A percentile compares a stretch with the other conserved stretches of the same genome.
Evolutionary conservation across 495 filamentous ascomycete species (phyloP).

Genomic region (Glutinoglossum americanum): DNA sequence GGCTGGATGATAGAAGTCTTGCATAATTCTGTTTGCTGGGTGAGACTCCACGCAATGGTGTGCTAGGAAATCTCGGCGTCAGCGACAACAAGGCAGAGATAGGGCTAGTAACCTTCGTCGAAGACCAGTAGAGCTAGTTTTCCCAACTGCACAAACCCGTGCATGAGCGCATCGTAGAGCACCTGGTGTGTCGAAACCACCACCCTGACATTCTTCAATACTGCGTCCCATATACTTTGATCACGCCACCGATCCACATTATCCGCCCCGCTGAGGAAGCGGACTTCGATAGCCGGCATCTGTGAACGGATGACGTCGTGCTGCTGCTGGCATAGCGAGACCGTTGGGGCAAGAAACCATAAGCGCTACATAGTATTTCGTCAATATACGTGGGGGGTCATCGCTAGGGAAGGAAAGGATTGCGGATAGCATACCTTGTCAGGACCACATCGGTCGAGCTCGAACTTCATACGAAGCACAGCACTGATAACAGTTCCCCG

Average conservation of each 20-base stretch:
- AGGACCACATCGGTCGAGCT: constrained; percentile 39
- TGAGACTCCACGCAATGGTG: constrained; percentile 46
- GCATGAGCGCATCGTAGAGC: constrained; percentile 54
- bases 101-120: constrained; percentile 49
- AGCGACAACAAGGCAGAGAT: constrained; percentile 7
- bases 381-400: background rate
- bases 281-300: constrained; percentile 38
- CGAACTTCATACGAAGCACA: constrained; percentile 48
- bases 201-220: constrained; percentile 43
- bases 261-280: constrained; percentile 44
- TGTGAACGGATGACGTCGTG: constrained; percentile 35
- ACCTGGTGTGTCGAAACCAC: constrained; percentile 64
- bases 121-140: constrained; percentile 55
- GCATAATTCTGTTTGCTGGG: constrained; percentile 61
- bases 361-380: constrained; percentile 31
- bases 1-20: constrained; percentile 42
- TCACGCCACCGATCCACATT: constrained; percentile 57
- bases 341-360: constrained; percentile 74
- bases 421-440: constrained; percentile 30
- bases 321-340: constrained; percentile 57
- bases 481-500: constrained; percentile 29
- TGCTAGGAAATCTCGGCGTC: constrained; percentile 26
- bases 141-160: constrained; percentile 56
- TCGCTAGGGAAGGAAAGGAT: background rate
- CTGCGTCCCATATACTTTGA: constrained; percentile 46